Evolutionary conservation across 345 rosid genomes (phyloP), one percentile per base, ranked within the genome.

Genomic region (Rubroshorea leprosula): DNA sequence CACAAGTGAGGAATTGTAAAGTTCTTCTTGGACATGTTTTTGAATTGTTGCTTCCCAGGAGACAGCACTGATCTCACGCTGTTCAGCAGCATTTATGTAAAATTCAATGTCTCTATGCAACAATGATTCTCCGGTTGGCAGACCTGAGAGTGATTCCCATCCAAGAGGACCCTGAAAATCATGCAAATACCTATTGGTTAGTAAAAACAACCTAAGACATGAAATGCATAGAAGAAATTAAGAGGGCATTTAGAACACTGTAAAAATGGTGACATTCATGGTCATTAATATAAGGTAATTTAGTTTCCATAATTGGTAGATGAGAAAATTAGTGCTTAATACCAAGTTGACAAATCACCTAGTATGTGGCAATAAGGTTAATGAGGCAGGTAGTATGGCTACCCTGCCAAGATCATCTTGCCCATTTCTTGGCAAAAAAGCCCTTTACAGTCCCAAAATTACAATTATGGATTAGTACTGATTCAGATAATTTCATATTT

Each of bases 11-110:
- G 94, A 69, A 76, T 82, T 76, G 70, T 85, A 79, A 57, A 93
- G 95, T 68, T 87, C 97, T 71, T 89, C 96, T 70, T 87, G 85
- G 55, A 93, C 74, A 70, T 77, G 96, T 60, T 85, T 89, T 63
- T 93, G 96, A 62, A 87, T 78, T 51, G 91, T 79, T 68, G 87
- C 87, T 78, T 93, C 99, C 99, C 99, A 93, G 48, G 86, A 85
- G 59, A 89, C 73, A 31, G 87, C 89, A 78, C 68, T 82, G 73
- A 89, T 69, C 73, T 82, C 83, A 24, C 85, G 57, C 49, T 78
- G 81, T 53, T 83, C 85, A 50, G 79, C 85, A 13, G 77, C 72
- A 69, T 78, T 86, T 57, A 79, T 71, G 68, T 74, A 81, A 69
- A 84, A 76, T 63, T 87, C 84, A 56, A 82, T 73, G 55, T 80